These are phyloP conservation scores for Aspergillus caelatus DNA, from an alignment of 2,329 filamentous ascomycete species.

Conservation along the genomic window DNA sequence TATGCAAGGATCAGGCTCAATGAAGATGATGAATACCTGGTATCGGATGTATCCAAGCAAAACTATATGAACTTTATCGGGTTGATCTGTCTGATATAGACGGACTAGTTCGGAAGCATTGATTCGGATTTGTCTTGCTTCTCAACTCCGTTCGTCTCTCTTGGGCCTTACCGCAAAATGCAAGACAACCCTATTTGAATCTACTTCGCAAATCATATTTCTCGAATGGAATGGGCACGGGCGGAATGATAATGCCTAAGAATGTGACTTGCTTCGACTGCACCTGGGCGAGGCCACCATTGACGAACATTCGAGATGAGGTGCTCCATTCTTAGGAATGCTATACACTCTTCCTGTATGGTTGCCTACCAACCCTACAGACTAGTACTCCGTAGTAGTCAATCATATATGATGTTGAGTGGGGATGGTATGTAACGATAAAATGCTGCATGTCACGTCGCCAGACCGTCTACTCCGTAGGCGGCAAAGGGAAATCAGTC, in stretches of 20 bases:
- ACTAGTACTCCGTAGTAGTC: neutral
- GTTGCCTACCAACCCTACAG: neutral
- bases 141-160: neutral
- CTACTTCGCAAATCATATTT: neutral
- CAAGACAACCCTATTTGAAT: neutral
- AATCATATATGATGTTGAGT: neutral
- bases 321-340: neutral
- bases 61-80: neutral
- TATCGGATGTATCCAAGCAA: neutral
- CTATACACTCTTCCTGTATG: neutral
- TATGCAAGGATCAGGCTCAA: neutral
- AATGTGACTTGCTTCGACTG: neutral
- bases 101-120: neutral
- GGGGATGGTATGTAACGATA: neutral
- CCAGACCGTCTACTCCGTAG: neutral
- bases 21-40: no score
- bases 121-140: neutral
- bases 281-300: neutral
- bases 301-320: neutral
- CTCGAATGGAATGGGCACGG: neutral
- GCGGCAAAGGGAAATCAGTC: neutral
- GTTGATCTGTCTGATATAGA: neutral
- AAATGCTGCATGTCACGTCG: neutral
- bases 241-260: neutral
- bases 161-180: constrained; percentile 3